A percentile compares a stretch with the other conserved stretches of the same genome.
Conservation (phyloP, 352 stramenopile species). For the Phytophthora citricola region DNA sequence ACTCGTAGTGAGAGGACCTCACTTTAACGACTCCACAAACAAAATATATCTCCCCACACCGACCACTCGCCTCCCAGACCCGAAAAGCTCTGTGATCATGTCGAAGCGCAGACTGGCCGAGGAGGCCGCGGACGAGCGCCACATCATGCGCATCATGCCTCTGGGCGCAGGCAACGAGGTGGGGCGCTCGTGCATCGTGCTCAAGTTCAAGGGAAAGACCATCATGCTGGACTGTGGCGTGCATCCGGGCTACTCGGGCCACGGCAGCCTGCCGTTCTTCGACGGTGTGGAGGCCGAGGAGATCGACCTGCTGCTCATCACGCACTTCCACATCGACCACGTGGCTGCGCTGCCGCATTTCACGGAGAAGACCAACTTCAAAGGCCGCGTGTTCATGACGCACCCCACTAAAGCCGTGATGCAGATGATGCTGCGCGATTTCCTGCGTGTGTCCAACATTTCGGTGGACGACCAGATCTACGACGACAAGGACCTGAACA, state of each 20-base stretch:
- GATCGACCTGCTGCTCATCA: constrained; percentile 98
- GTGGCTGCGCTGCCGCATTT: constrained; percentile 99
- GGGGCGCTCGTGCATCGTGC: constrained; percentile 98
- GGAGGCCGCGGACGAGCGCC: constrained; percentile 81
- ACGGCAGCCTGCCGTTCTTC: constrained; percentile 98
- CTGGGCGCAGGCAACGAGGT: constrained; percentile 99
- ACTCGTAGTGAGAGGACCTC: too few species aligned
- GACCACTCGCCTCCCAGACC: not conserved
- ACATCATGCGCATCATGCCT: constrained; percentile 94
- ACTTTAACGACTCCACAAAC: not conserved
- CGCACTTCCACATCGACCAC: constrained; percentile 99
- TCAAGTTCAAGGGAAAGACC: constrained; percentile 99
- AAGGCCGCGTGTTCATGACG: constrained; percentile 99
- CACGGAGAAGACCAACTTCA: constrained; percentile 98
- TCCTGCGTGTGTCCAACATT: constrained; percentile 95
- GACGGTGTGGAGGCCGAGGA: constrained; percentile 95
- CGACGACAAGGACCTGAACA: constrained; percentile 95
- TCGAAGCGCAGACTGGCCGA: constrained; percentile 80
- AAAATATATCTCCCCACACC: not conserved
- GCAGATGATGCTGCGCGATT: constrained; percentile 98
- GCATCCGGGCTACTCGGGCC: constrained; percentile 94
- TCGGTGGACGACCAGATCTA: constrained; percentile 94
- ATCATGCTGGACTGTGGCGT: constrained; percentile 96
- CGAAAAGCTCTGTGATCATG: constrained; percentile 34
- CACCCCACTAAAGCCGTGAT: constrained; percentile 99